Evolutionary conservation across 2,329 filamentous ascomycete genomes (phyloP).

Genomic region (Tolypocladium amazonense): DNA sequence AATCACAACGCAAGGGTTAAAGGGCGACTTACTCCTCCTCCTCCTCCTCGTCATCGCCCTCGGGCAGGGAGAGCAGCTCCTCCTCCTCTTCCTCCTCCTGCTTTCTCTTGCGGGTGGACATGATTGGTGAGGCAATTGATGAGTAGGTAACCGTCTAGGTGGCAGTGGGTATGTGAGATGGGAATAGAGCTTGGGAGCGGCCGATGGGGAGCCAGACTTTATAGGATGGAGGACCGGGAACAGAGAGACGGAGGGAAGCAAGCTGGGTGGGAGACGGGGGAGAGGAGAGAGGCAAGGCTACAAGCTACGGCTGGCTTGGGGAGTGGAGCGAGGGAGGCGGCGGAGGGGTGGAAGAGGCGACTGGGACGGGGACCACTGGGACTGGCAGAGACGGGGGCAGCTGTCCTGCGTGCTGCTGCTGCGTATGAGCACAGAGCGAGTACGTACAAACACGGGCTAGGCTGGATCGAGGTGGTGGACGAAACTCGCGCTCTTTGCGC

Average conservation of each 20-base stretch:
- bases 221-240: not conserved
- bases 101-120: constrained; percentile 44
- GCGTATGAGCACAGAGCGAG: not conserved
- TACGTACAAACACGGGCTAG: not conserved
- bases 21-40: constrained; percentile 39
- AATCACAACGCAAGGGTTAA: not conserved
- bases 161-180: not conserved
- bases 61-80: constrained; percentile 43
- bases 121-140: constrained; percentile 13
- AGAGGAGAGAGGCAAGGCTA: not conserved
- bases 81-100: constrained; percentile 54
- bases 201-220: not conserved
- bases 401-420: not conserved
- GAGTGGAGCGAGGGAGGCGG: constrained; percentile 1
- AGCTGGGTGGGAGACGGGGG: not conserved
- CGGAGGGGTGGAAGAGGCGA: not conserved
- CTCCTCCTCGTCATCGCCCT: constrained; percentile 40
- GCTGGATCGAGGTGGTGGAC: not conserved
- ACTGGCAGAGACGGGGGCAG: not conserved
- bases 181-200: not conserved
- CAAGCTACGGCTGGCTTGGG: not conserved
- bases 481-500: not conserved
- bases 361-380: not conserved
- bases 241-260: not conserved
- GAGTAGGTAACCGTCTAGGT: not conserved